Conservation (phyloP, 306 rosid genomes). For the Albizia julibrissin region DNA sequence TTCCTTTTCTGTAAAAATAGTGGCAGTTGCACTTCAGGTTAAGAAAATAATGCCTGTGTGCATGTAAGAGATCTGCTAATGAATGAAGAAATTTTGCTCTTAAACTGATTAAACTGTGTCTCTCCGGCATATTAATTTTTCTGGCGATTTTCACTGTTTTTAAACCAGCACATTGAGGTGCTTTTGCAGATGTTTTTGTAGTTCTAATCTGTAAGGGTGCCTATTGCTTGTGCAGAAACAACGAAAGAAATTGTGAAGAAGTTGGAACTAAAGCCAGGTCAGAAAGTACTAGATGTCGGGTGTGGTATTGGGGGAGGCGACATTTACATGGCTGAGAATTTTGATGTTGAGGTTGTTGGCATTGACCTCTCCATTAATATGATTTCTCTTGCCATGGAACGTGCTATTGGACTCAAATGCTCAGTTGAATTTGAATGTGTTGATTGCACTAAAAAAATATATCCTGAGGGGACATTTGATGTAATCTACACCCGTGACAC, state of each 20-base stretch:
- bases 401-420: slow-evolving; percentile 76
- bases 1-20: slow-evolving; percentile 3
- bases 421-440: slow-evolving; percentile 87
- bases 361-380: slow-evolving; percentile 91
- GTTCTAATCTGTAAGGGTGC: slow-evolving; percentile 16
- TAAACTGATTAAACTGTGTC: neutral
- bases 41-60: slow-evolving; percentile 1
- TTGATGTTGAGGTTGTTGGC: slow-evolving; percentile 83
- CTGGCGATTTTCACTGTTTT: neutral
- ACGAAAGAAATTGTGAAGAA: slow-evolving; percentile 79
- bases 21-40: slow-evolving; percentile 7
- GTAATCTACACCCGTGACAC: slow-evolving; percentile 87
- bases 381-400: slow-evolving; percentile 90
- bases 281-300: slow-evolving; percentile 91
- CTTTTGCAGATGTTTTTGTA: neutral
- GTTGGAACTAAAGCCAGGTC: slow-evolving; percentile 79
- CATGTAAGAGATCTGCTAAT: slow-evolving; percentile 1
- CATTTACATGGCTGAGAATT: slow-evolving; percentile 87
- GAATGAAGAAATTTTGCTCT: neutral
- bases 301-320: slow-evolving; percentile 98
- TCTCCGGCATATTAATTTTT: neutral
- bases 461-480: slow-evolving; percentile 72
- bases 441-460: slow-evolving; percentile 79
- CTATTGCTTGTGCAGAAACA: slow-evolving; percentile 62
- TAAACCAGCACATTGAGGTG: neutral